Evolutionary conservation across 139 green algal species (phyloP).

Genomic region (Tetraselmis striata): DNA sequence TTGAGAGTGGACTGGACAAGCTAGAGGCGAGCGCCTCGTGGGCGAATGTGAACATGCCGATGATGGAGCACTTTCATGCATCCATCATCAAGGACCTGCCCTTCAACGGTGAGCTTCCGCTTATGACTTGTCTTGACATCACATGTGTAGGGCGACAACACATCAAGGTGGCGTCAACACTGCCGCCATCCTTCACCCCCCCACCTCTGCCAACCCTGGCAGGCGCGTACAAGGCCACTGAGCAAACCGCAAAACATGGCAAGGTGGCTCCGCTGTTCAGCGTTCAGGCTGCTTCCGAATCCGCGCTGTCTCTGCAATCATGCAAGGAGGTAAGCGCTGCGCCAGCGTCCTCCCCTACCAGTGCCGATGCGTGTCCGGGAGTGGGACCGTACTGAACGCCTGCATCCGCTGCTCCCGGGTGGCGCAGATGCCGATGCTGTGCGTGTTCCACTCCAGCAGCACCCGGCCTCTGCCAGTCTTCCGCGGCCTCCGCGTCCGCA

Average conservation of each 20-base stretch:
- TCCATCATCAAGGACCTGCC: background rate
- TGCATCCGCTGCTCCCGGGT: no score
- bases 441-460: background rate
- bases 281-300: background rate
- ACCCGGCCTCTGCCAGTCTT: constrained; percentile 7
- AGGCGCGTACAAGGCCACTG: background rate
- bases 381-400: no score
- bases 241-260: no score
- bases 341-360: no score
- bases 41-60: background rate
- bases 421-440: background rate
- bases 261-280: background rate
- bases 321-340: background rate
- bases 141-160: no score
- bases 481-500: constrained; percentile 20
- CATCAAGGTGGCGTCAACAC: no score
- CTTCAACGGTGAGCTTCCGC: background rate
- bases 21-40: no score
- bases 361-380: no score
- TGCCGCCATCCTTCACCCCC: background rate
- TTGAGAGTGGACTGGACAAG: background rate
- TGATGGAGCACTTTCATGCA: background rate
- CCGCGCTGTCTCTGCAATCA: background rate
- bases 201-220: background rate
- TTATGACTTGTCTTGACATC: background rate